Percentiles rank a stretch among this genome's conserved stretches.
These are phyloP conservation scores for Xylaria palmicola DNA, from an alignment of 495 filamentous ascomycete genomes.

Conservation along the genomic window DNA sequence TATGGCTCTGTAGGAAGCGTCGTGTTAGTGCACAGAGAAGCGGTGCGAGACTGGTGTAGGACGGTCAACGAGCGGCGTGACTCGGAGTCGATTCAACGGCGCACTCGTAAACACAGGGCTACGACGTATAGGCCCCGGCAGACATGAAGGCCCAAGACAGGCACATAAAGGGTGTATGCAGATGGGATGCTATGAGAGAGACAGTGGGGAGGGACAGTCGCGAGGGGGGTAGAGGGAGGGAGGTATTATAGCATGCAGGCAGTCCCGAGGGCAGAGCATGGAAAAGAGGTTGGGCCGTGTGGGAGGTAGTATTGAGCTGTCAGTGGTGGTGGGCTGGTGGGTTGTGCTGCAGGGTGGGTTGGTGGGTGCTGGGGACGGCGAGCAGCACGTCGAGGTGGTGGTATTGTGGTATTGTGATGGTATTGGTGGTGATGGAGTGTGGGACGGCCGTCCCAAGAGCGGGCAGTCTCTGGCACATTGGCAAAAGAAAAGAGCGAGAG, in stretches of 20 bases:
- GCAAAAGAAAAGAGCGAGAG: neutral
- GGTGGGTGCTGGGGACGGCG: constrained; percentile 44
- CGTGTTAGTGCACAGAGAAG: constrained; percentile 38
- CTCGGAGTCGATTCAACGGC: neutral
- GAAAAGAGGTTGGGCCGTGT: constrained; percentile 10
- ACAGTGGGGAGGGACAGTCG: constrained; percentile 27
- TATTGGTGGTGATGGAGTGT: constrained; percentile 36
- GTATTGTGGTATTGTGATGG: too few species aligned
- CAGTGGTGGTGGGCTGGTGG: constrained; percentile 11
- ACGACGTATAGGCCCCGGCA: constrained; percentile 8
- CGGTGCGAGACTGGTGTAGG: neutral
- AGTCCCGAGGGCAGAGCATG: neutral
- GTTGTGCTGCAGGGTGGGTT: constrained; percentile 18
- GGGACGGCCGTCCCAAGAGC: constrained; percentile 23
- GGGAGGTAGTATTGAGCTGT: constrained; percentile 11
- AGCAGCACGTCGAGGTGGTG: too few species aligned
- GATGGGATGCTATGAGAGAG: constrained; percentile 25
- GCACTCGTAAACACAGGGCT: neutral
- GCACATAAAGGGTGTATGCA: constrained; percentile 10
- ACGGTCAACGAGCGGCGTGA: constrained; percentile 21
- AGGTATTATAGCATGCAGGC: constrained; percentile 17
- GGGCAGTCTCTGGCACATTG: constrained; percentile 12
- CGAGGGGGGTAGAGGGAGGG: constrained; percentile 30
- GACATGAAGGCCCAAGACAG: constrained; percentile 15
- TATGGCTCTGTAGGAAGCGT: constrained; percentile 28